Percentiles rank a stretch among this genome's conserved stretches.
These are phyloP conservation scores for Pseudocercospora macadamiae DNA, from an alignment of 2,329 filamentous ascomycete species.

Conservation along the genomic window DNA sequence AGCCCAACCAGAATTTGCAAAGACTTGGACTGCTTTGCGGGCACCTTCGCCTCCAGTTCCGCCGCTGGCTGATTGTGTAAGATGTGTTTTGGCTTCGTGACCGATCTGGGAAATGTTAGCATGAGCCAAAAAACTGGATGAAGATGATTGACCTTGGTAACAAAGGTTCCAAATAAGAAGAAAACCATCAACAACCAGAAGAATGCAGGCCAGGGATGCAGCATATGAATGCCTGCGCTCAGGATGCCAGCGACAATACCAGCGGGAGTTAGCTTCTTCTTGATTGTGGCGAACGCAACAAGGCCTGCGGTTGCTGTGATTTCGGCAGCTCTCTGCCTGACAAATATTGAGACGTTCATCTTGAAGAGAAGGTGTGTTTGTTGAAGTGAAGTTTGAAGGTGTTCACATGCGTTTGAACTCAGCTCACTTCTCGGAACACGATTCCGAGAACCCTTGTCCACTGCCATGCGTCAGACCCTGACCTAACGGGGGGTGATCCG, in stretches of 20 bases:
- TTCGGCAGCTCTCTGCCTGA: conserved; percentile 29
- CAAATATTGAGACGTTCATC: conserved; percentile 32
- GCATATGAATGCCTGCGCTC: conserved; percentile 78
- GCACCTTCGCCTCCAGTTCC: conserved; percentile 76
- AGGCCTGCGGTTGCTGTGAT: conserved; percentile 36
- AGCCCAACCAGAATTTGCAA: conserved; percentile 84
- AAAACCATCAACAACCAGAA: conserved; percentile 82
- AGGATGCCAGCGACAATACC: conserved; percentile 73
- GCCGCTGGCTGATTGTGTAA: conserved; percentile 79
- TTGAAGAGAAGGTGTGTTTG: conserved; percentile 3
- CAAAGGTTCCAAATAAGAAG: conserved; percentile 81
- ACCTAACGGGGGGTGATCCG: not conserved
- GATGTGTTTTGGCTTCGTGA: conserved; percentile 76
- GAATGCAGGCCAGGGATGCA: conserved; percentile 95
- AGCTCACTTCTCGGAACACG: not conserved
- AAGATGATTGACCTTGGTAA: conserved; percentile 68
- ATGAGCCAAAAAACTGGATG: not conserved
- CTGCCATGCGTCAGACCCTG: not conserved
- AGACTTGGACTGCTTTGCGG: conserved; percentile 82
- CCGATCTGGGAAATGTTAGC: conserved; percentile 64
- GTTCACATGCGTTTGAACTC: not conserved
- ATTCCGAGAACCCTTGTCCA: not conserved
- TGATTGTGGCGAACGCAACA: conserved; percentile 57
- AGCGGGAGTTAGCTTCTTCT: conserved; percentile 65
- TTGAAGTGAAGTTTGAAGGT: not conserved